Evolutionary conservation across 192 early-diverging fungal genomes (phyloP), one percentile per base, ranked within the genome.

Genomic region (Phycomyces nitens): DNA sequence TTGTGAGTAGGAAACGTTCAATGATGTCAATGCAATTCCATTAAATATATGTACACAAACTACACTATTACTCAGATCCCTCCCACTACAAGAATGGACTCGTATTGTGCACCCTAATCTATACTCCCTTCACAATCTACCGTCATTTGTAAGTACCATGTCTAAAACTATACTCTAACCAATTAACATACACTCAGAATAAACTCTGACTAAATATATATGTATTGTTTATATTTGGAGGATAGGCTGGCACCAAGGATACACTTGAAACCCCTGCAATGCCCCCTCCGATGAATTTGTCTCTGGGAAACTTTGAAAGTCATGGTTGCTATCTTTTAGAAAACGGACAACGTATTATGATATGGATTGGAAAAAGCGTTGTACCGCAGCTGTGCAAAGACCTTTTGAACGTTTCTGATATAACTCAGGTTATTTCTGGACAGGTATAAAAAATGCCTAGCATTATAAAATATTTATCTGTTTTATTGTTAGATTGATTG

Each of bases 311-410:
- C 44, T 81, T 94, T 4, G 82, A 88, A 59, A 80, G 86, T 18
- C 78, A 86, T 56, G 90, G 91, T 15, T 68, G 89, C 5, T 94
- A 85, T 71, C 73, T 94, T 42, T 76, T 94, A 24, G 84, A 88
- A 53, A 83, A 84, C 62, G 88, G 89, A 16, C 55, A 72, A 2
- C 84, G 89, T 51, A 79, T 87, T 16, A 89, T 88, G 67, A 53
- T 94, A 43, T 93, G 89, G 89, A 71, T 94, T 38, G 87, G 88
- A 2, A 73, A 85, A 23, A 80, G 76, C 2, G 83, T 74, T 27
- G 68, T 68, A 16, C 82, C 88, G 1, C 75, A 87, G 44, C 53
- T 92, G 12, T 78, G 77, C 40, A 74, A 71, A 29, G 69, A 74
- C 23, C 75, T 94, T 62, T 84, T 94, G 53, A 84, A 84, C 44